These are phyloP conservation scores for Tanacetum coccineum DNA, from an alignment of 129 eudicot species.

Conservation along the genomic window DNA sequence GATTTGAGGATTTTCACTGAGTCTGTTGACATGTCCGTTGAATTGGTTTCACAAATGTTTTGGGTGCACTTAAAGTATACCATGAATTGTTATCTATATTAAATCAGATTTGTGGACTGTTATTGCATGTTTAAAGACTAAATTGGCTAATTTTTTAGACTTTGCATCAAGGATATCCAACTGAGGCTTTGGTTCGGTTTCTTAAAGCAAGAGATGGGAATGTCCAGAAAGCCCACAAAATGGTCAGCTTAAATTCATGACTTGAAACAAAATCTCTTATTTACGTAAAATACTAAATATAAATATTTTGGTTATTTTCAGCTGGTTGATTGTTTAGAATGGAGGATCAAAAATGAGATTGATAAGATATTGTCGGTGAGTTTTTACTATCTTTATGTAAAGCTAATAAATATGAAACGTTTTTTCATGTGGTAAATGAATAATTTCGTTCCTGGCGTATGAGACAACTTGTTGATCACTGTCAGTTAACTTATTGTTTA, in stretches of 20 bases:
- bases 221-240: constrained; percentile 71
- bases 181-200: constrained; percentile 67
- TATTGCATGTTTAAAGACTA: too few relatives aligned
- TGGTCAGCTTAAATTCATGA: constrained; percentile 42
- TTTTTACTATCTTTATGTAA: constrained; percentile 22
- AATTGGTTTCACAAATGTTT: constrained; percentile 7
- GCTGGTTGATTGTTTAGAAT: constrained; percentile 76
- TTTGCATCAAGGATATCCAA: constrained; percentile 75
- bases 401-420: not conserved
- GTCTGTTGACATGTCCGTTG: not conserved
- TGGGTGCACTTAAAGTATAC: constrained; percentile 1
- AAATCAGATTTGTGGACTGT: not conserved
- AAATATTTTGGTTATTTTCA: constrained; percentile 24
- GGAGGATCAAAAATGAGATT: constrained; percentile 93
- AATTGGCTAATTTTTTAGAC: constrained; percentile 43
- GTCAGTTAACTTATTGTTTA: constrained; percentile 4
- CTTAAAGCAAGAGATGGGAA: constrained; percentile 94
- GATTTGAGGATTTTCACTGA: constrained; percentile 1
- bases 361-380: constrained; percentile 81
- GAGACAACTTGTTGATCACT: not conserved
- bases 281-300: not conserved
- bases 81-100: not conserved
- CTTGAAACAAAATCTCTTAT: not conserved
- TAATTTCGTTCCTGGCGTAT: not conserved
- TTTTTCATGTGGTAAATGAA: constrained; percentile 4